Evolutionary conservation across 2,329 filamentous ascomycete genomes (phyloP), one percentile per base, ranked within the genome.

Genomic region (Monosporascus sp.): DNA sequence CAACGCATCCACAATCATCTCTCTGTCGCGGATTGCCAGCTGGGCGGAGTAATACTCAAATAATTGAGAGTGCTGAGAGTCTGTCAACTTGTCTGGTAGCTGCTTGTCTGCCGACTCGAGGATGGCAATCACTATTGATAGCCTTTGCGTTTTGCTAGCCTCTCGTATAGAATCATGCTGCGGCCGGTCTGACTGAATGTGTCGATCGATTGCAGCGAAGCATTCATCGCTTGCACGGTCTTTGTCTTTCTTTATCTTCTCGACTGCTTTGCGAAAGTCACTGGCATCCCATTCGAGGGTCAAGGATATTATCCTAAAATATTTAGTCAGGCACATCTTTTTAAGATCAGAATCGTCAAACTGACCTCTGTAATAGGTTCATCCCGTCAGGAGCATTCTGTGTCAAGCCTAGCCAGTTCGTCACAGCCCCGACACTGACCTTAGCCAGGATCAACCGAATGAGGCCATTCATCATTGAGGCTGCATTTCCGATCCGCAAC

Each of bases 381-480:
- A 90, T 89, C 47, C 89, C 89, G 60, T 91, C 87, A 57, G 90
- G 84, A 0, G 85, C 81, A 47, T 82, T 83, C 47, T 81, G 80
- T 0, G 86, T 91, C 40, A 90, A 67, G 0, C 89, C 88, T 11
- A 92, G 79, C 86, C 87, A 93, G 66, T 91, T 92, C 5, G 89
- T 90, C 49, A 93, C 71, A 7, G 84, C 84, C 2, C 83, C 84
- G 5, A 93, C 76, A 59, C 87, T 88, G 53, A 91, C 73, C 70
- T 94, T 94, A n/a, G 88, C 85, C 16, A 94, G 76, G 17, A 92
- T 76, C 17, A 93, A 72, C 51, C 78, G 80, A 67, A 89, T 79
- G 78, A 93, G 85, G 54, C 79, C 88, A 63, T 80, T 88, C 52
- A 93, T 85, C 89, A 94, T 92, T 20, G 84, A 88, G 1, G 88